Percentiles rank a stretch among this genome's conserved stretches.
phyloP scores from a whole-genome alignment of 305 asterid species.

The Lippia alba region DNA sequence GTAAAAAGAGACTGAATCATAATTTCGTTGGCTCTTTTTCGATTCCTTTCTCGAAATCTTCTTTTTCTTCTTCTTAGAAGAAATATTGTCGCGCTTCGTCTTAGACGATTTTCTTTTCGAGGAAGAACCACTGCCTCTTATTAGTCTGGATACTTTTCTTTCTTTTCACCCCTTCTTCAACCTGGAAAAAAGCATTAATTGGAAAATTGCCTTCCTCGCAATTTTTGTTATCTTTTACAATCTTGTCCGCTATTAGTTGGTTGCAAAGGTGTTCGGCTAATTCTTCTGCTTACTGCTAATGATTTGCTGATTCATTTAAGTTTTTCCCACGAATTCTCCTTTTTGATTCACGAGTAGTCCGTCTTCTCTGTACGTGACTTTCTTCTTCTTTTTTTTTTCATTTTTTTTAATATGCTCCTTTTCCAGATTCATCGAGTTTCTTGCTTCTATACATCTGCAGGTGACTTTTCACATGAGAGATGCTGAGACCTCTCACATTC shows the following conservation, averaged over 20 bases:
- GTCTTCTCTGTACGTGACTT: no score
- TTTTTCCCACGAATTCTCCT: no score
- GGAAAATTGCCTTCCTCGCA: not conserved
- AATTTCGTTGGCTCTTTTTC: slow-evolving; percentile 53
- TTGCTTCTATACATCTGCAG: slow-evolving; percentile 95
- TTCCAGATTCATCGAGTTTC: slow-evolving; percentile 87
- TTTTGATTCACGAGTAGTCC: no score
- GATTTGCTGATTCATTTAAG: no score
- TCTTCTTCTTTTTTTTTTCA: no score
- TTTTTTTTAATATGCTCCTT: no score
- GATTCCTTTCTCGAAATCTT: slow-evolving; percentile 65
- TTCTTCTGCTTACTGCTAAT: no score
- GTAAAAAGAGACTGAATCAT: slow-evolving; percentile 44
- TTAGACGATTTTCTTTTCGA: slow-evolving; percentile 59
- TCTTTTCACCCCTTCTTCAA: slow-evolving; percentile 22
- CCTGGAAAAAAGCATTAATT: slow-evolving; percentile 37
- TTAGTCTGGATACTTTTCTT: slow-evolving; percentile 27
- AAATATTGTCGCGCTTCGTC: slow-evolving; percentile 58
- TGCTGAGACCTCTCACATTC: slow-evolving; percentile 87
- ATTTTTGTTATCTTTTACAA: no score
- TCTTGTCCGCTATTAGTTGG: no score
- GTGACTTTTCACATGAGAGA: slow-evolving; percentile 96
- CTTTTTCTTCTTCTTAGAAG: slow-evolving; percentile 71
- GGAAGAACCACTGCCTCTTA: slow-evolving; percentile 59
- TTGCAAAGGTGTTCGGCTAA: no score